These are phyloP conservation scores for Zymoseptoria pseudotritici DNA, from an alignment of 2,329 filamentous ascomycete genomes.

Conservation along the genomic window DNA sequence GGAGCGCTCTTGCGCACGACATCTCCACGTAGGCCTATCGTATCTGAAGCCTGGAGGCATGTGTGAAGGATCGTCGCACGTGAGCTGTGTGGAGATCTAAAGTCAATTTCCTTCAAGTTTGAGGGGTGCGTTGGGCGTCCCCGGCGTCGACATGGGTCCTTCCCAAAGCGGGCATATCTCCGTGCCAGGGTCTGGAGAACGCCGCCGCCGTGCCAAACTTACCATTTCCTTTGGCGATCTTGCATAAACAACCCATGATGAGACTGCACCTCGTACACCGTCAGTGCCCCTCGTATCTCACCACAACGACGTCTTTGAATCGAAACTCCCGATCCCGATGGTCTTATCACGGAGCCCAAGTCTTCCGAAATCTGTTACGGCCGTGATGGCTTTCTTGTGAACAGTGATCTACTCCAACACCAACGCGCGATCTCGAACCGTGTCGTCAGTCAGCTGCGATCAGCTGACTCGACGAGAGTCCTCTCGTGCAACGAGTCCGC, in stretches of 20 bases:
- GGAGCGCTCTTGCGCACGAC: neutral
- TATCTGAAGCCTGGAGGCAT: neutral
- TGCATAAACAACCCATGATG: neutral
- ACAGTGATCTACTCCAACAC: too few relatives aligned
- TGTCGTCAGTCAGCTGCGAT: too few relatives aligned
- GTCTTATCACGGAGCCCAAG: neutral
- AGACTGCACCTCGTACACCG: neutral
- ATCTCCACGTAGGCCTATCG: neutral
- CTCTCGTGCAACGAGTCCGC: too few relatives aligned
- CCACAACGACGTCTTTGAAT: neutral
- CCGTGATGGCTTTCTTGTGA: too few relatives aligned
- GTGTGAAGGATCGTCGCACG: neutral
- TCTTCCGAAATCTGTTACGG: too few relatives aligned
- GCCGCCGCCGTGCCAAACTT: slow-evolving; percentile 3
- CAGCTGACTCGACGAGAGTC: too few relatives aligned
- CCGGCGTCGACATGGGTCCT: slow-evolving; percentile 1
- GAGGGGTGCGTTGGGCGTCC: neutral
- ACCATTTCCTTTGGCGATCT: slow-evolving; percentile 8
- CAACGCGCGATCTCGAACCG: too few relatives aligned
- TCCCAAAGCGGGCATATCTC: slow-evolving; percentile 13
- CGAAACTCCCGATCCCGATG: slow-evolving; percentile 3
- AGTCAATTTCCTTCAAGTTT: neutral
- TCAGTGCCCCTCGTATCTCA: neutral
- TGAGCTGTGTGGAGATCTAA: neutral
- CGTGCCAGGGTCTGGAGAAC: slow-evolving; percentile 5